A percentile compares a stretch with the other conserved stretches of the same genome.
phyloP scores from a whole-genome alignment of 1,139 yeast genomes.

The Arxiozyma bovina region DNA sequence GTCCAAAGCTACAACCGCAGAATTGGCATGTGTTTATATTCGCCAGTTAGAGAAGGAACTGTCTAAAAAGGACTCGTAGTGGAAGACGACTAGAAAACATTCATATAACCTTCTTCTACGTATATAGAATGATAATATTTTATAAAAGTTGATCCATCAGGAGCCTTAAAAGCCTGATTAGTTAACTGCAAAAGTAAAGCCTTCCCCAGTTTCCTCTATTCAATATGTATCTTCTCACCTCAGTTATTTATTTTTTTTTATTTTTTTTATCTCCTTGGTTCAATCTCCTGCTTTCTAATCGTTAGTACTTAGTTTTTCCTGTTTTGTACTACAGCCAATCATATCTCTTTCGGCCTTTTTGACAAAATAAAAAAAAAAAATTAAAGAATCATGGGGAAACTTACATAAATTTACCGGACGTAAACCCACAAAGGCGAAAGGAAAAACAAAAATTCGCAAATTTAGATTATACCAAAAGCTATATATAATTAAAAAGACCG shows the following conservation, averaged over 20 bases:
- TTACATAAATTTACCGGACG: not conserved
- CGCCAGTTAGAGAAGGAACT: slow-evolving; percentile 33
- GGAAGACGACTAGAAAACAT: not conserved
- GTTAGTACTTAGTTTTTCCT: no score
- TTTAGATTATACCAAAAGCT: no score
- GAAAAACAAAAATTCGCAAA: not conserved
- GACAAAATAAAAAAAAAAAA: not conserved
- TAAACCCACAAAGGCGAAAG: not conserved
- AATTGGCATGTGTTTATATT: slow-evolving; percentile 70
- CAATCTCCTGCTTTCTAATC: no score
- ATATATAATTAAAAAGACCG: not conserved
- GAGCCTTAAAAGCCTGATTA: not conserved
- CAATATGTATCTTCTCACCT: no score
- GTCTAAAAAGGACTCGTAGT: not conserved
- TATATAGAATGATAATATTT: not conserved
- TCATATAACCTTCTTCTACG: not conserved
- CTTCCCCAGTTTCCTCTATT: no score
- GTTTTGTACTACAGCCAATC: slow-evolving; percentile 1
- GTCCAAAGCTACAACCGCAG: slow-evolving; percentile 91
- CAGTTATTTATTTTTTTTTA: no score
- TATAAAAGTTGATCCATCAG: not conserved
- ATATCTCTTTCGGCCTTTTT: not conserved
- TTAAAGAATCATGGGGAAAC: not conserved
- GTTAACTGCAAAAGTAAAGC: no score
- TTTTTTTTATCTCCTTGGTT: not conserved